These are phyloP conservation scores for Lyophyllum atratum DNA, from an alignment of 768 basidiomycete species.

Conservation along the genomic window DNA sequence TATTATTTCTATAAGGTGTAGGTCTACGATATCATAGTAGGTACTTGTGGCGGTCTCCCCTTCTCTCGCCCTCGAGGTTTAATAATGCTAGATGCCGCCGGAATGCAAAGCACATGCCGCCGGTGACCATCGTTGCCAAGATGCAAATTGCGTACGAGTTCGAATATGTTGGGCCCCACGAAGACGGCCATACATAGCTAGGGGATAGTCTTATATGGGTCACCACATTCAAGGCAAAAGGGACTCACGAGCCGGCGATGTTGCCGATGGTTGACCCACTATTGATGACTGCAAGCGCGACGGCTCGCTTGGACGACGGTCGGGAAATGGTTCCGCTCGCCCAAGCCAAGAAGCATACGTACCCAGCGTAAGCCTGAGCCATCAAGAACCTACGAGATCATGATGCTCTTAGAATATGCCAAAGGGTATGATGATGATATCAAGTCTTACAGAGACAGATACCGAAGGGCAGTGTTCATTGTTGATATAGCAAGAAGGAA, in stretches of 20 bases:
- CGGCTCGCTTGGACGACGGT: conserved; percentile 81
- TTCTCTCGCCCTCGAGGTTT: conserved; percentile 45
- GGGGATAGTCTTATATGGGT: conserved; percentile 8
- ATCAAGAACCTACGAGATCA: conserved; percentile 57
- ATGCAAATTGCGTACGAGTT: conserved; percentile 78
- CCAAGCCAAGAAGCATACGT: conserved; percentile 61
- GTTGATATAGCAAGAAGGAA: conserved; percentile 74
- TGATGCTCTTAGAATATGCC: background rate
- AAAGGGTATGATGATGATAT: background rate
- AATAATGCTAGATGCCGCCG: conserved; percentile 36
- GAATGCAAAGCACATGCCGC: conserved; percentile 56
- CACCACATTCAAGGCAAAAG: conserved; percentile 6
- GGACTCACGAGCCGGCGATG: conserved; percentile 75
- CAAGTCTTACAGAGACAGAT: conserved; percentile 61
- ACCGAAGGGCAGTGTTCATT: conserved; percentile 68
- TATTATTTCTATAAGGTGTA: conserved; percentile 2
- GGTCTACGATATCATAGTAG: conserved; percentile 32
- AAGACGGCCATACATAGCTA: conserved; percentile 66
- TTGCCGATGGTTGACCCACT: conserved; percentile 85
- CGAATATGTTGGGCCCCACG: conserved; percentile 69
- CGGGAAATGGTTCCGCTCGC: conserved; percentile 60
- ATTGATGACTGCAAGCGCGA: conserved; percentile 80
- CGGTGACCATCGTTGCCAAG: conserved; percentile 49
- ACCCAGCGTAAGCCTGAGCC: conserved; percentile 77
- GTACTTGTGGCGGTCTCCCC: conserved; percentile 51